Percentiles rank a stretch among this genome's conserved stretches.
phyloP scores from a whole-genome alignment of 306 rosid species.

The Carpinus viminea region DNA sequence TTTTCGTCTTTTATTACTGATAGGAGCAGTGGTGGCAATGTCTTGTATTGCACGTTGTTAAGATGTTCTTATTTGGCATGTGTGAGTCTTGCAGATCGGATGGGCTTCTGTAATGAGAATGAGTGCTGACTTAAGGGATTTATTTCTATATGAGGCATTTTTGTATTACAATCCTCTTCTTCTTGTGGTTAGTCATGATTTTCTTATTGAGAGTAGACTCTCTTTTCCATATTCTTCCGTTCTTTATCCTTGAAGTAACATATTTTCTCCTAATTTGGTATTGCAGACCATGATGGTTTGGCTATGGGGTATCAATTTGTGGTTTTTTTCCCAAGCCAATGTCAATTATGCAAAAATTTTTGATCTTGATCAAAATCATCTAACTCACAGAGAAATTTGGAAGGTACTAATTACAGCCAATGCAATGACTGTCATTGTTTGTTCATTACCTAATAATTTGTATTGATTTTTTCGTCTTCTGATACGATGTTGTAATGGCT shows the following conservation, averaged over 20 bases:
- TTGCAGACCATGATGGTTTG: conserved; percentile 92
- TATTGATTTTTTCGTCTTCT: conserved; percentile 11
- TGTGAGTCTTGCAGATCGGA: conserved; percentile 67
- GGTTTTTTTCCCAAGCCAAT: conserved; percentile 70
- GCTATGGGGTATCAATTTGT: conserved; percentile 97
- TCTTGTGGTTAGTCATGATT: conserved; percentile 69
- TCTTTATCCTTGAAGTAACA: conserved; percentile 26
- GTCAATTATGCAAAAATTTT: conserved; percentile 77
- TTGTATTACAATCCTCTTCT: conserved; percentile 97
- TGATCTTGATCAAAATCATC: conserved; percentile 89
- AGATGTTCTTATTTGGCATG: conserved; percentile 22
- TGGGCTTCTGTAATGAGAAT: conserved; percentile 99
- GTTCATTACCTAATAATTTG: conserved; percentile 1
- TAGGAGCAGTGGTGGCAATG: not conserved
- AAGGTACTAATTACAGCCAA: conserved; percentile 53
- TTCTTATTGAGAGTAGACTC: conserved; percentile 3
- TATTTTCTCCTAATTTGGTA: conserved; percentile 25
- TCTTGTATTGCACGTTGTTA: conserved; percentile 8
- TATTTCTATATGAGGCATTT: conserved; percentile 95
- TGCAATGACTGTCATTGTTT: conserved; percentile 17
- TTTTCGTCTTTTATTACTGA: conserved; percentile 4
- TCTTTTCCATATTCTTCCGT: conserved; percentile 8
- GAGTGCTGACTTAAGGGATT: conserved; percentile 89
- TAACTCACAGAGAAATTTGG: conserved; percentile 91
- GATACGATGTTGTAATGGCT: not conserved